Percentiles rank a stretch among this genome's conserved stretches.
phyloP scores from a whole-genome alignment of 208 protist genomes.

The Crithidia brevicula region DNA sequence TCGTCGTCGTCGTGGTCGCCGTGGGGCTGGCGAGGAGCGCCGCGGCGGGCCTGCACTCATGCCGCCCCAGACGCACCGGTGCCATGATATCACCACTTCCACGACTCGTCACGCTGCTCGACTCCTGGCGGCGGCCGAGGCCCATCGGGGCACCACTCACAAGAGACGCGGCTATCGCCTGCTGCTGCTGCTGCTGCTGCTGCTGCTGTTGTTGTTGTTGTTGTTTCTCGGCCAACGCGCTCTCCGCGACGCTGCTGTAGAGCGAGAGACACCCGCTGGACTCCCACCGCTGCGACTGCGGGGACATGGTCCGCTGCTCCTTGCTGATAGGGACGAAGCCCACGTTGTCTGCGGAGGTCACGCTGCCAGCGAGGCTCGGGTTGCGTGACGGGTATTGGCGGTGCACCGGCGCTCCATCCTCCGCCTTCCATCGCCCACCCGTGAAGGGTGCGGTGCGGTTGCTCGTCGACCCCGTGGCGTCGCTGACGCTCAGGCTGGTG shows the following conservation, averaged over 20 bases:
- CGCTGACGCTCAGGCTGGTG: slow-evolving; percentile 6
- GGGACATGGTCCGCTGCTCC: slow-evolving; percentile 19
- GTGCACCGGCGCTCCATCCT: slow-evolving; percentile 1
- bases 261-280: slow-evolving; percentile 17
- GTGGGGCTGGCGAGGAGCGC: not conserved
- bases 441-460: slow-evolving; percentile 12
- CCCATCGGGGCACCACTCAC: not conserved
- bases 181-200: not conserved
- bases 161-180: not conserved
- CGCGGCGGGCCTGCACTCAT: not conserved
- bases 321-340: slow-evolving; percentile 23
- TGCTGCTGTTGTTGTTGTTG: not conserved
- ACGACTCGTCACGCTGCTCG: not conserved
- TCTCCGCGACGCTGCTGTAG: slow-evolving; percentile 12
- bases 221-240: not conserved
- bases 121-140: not conserved
- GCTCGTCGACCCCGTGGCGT: slow-evolving; percentile 3
- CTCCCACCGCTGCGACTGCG: slow-evolving; percentile 28
- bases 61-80: slow-evolving; percentile 16
- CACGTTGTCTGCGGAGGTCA: slow-evolving; percentile 10
- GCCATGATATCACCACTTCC: slow-evolving; percentile 14
- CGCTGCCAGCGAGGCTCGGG: slow-evolving; percentile 15
- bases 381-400: slow-evolving; percentile 6
- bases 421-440: not conserved
- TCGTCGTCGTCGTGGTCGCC: not conserved